Evolutionary conservation across 2,329 filamentous ascomycete genomes (phyloP), one percentile per base, ranked within the genome.

Genomic region (Aureobasidium namibiae): DNA sequence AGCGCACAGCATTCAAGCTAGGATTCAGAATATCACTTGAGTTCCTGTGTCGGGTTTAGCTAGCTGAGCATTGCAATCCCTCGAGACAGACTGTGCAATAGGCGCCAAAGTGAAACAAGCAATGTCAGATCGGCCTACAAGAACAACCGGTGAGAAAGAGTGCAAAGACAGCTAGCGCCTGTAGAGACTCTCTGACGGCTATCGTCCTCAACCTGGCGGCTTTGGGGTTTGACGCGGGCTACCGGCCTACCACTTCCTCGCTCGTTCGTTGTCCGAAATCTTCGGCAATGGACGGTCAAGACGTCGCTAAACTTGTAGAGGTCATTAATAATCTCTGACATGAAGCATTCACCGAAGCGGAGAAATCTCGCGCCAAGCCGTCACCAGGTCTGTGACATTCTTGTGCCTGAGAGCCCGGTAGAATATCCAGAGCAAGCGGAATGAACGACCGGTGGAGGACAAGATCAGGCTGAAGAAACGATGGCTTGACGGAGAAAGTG

Each of bases 401-500:
- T 53, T 33, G 50, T 21, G 50, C 36, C 38, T 56, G 29, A 36
- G 41, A 31, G 29, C 52, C 52, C 52, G 52, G 52, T 10, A 56
- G 18, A 54, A 54, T 54, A n/a, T 21, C 50, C 41, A 42, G 24
- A 52, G 4, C 18, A n/a, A 42, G 24, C 31, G 26, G 33, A n/a
- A 41, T 34, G n/a, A 26, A 36, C 14, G 52, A 14, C 39, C 31
- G 52, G 18, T 56, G 52, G 52, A 56, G 29, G 39, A 24, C 9
- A 44, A 56, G 39, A 44, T 56, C 39, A 56, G 52, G 52, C 52
- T 56, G 52, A 56, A 56, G 52, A 13, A 44, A 41, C 29, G 18
- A 56, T 44, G 39, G 52, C 50, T 54, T 23, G 50, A 54, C 50
- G 50, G 50, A 54, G 50, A 54, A 54, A 54, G 50, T 41, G 50